These are phyloP conservation scores for Isabelozyma gotoi DNA, from an alignment of 805 yeast species.

Conservation along the genomic window DNA sequence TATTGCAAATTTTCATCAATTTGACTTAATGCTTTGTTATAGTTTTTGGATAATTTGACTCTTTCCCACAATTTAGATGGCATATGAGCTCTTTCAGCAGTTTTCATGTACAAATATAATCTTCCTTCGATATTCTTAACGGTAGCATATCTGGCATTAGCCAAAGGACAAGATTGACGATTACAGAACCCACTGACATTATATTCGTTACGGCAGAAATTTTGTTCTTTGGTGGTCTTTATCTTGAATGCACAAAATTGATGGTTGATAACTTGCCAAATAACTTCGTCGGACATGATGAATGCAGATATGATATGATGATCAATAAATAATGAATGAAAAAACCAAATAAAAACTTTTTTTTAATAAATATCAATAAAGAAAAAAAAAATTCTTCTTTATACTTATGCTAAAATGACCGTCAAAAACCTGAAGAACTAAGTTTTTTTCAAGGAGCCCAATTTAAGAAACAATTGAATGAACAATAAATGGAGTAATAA, in stretches of 20 bases:
- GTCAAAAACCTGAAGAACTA: no score
- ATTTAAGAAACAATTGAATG: no score
- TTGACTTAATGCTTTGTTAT: slow-evolving; percentile 82
- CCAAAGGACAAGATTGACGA: slow-evolving; percentile 93
- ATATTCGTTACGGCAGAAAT: slow-evolving; percentile 93
- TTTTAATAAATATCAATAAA: not conserved
- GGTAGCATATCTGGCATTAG: slow-evolving; percentile 89
- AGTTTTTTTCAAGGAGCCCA: no score
- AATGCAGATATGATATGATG: not conserved
- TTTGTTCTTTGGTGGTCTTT: slow-evolving; percentile 84
- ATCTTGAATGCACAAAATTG: slow-evolving; percentile 94
- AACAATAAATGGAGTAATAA: no score
- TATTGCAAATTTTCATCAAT: slow-evolving; percentile 83
- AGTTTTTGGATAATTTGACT: slow-evolving; percentile 85
- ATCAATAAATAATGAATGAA: not conserved
- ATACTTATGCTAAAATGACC: not conserved
- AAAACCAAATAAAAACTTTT: slow-evolving; percentile 4
- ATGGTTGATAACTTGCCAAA: slow-evolving; percentile 96
- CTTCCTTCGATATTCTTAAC: slow-evolving; percentile 78
- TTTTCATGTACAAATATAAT: slow-evolving; percentile 87
- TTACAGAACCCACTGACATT: slow-evolving; percentile 93
- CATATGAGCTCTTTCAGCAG: slow-evolving; percentile 95
- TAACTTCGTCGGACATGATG: slow-evolving; percentile 70
- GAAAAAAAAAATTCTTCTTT: not conserved
- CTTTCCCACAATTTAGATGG: slow-evolving; percentile 96